These are phyloP conservation scores for Curvularia eragrostidis DNA, from an alignment of 2,329 filamentous ascomycete species.

Conservation along the genomic window DNA sequence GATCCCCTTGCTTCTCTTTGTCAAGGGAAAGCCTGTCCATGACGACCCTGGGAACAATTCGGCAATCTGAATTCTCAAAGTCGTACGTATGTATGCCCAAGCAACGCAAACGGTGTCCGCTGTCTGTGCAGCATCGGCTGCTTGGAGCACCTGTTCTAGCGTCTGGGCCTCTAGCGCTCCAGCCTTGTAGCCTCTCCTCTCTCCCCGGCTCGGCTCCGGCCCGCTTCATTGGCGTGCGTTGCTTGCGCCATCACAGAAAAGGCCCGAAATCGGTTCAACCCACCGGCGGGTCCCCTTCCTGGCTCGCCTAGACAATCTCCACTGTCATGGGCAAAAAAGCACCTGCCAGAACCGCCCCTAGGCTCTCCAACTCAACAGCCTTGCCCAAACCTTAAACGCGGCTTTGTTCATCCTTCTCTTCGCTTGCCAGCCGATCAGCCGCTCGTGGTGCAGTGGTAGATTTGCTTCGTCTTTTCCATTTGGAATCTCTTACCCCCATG, in stretches of 20 bases:
- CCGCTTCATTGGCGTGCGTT: background rate
- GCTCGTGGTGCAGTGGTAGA: too few relatives aligned
- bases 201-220: background rate
- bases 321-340: background rate
- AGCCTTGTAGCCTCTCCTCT: background rate
- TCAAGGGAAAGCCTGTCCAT: background rate
- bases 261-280: background rate
- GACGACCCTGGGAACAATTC: background rate
- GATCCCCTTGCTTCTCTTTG: background rate
- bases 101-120: background rate
- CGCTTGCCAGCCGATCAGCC: background rate
- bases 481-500: too few relatives aligned
- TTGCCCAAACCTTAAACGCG: background rate
- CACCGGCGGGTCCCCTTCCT: background rate
- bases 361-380: background rate
- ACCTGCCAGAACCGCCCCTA: background rate
- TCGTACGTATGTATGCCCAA: background rate
- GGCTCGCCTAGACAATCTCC: background rate
- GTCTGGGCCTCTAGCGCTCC: background rate
- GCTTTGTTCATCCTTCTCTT: background rate
- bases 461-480: too few relatives aligned
- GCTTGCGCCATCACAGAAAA: conserved; percentile 2
- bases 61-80: background rate
- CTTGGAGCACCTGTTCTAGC: background rate
- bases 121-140: background rate